Base-by-base conservation (phyloP, 257 asterid species). In the Verbascum thapsus region DNA sequence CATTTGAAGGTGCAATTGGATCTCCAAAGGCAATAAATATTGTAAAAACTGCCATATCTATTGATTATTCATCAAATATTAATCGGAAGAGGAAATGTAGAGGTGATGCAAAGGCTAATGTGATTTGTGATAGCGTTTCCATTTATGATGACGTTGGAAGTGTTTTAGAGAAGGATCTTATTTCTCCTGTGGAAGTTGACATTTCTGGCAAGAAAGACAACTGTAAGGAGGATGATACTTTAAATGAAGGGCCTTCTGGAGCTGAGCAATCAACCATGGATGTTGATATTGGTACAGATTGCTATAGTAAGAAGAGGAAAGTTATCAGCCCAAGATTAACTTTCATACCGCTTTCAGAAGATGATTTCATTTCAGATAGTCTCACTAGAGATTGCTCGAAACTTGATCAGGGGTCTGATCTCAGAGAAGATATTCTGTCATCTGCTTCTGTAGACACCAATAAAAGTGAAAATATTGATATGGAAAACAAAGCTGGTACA, bases 51-150 rank as follows among this genome's bases (percentile, higher is more conserved):
- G 70, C 56, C 68, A 42, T 44, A 9, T 52, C 69, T 49, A 40
- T 44, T 67, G 74, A 71, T 38, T 43, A 59, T 72, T 77, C 75
- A 55, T 34, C 76, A 65, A 67, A 59, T 34, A 17, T 47, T 54
- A 60, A 51, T 69, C 63, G 61, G 74, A 83, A 83, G 78, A 88
- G 84, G 77, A 83, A 74, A 58, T 61, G 64, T 70, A 38, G 37
- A 34, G 78, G 72, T 59, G 75, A 41, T 61, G 79, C 12, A 50
- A 58, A 58, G 63, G 51, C 66, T 56, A 48, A 59, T 37, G 53
- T 23, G 47, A 52, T 48, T 37, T 19, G 58, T 61, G 43, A 52
- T 58, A 39, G 26, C 2, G 69, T 26, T 68, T 70, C 69, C 56
- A 23, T 56, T 8, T 56, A 39, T 57, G 70, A 18, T 73, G 78